phyloP scores from a whole-genome alignment of 2,329 filamentous ascomycete genomes.

The Talaromyces funiculosus region DNA sequence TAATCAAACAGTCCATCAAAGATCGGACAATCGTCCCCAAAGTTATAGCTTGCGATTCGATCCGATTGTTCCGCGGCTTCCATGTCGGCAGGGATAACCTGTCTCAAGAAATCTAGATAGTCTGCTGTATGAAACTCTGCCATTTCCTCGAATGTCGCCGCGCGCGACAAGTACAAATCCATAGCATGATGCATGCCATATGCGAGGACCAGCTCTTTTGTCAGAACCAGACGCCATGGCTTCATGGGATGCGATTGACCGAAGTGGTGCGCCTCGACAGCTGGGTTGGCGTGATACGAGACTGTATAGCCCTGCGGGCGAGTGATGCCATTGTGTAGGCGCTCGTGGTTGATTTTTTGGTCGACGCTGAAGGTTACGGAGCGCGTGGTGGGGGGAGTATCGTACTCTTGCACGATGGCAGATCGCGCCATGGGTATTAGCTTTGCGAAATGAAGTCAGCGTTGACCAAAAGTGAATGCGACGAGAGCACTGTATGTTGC shows the following conservation, averaged over 20 bases:
- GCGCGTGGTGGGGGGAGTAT: slow-evolving; percentile 28
- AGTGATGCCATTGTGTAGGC: slow-evolving; percentile 62
- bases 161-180: slow-evolving; percentile 83
- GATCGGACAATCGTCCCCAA: slow-evolving; percentile 90
- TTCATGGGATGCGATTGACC: slow-evolving; percentile 98
- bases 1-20: slow-evolving; percentile 96
- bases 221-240: slow-evolving; percentile 91
- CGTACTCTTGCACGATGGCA: slow-evolving; percentile 47
- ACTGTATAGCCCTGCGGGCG: slow-evolving; percentile 82
- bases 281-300: slow-evolving; percentile 90
- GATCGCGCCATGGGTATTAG: slow-evolving; percentile 35
- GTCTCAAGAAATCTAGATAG: slow-evolving; percentile 83
- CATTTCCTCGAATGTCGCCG: slow-evolving; percentile 82
- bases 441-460: neutral
- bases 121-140: slow-evolving; percentile 79
- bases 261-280: slow-evolving; percentile 95
- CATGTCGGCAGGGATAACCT: slow-evolving; percentile 64
- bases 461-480: neutral
- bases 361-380: slow-evolving; percentile 44
- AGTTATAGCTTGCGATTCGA: slow-evolving; percentile 65
- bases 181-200: slow-evolving; percentile 96
- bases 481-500: neutral
- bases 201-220: slow-evolving; percentile 87
- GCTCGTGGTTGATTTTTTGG: slow-evolving; percentile 49
- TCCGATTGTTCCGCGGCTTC: slow-evolving; percentile 57